Percentiles rank a stretch among this genome's conserved stretches.
Evolutionary conservation across 768 basidiomycete genomes (phyloP).

Genomic region (Daedaleopsis sinensis): DNA sequence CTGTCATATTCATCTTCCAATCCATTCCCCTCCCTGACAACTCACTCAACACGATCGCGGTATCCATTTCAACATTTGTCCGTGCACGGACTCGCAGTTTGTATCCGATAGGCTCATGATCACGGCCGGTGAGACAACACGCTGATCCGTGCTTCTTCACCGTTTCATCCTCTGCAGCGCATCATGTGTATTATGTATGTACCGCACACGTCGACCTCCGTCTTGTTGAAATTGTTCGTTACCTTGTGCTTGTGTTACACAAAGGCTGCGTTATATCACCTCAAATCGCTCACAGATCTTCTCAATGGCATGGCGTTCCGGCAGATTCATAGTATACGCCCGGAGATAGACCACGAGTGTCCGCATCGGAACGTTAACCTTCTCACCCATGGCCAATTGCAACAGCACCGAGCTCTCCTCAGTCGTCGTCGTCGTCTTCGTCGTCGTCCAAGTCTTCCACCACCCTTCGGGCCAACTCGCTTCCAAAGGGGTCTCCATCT

Average conservation of each 20-base stretch:
- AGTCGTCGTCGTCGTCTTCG: slow-evolving; percentile 47
- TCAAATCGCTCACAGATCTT: neutral
- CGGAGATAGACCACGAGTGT: neutral
- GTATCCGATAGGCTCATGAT: neutral
- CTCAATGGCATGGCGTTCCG: neutral
- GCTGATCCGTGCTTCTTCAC: neutral
- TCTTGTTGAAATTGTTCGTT: too few species aligned
- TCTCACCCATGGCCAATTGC: too few species aligned
- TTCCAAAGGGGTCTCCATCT: slow-evolving; percentile 74
- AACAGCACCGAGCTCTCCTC: neutral
- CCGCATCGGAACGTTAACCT: neutral
- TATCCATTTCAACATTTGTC: too few species aligned
- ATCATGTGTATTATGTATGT: neutral
- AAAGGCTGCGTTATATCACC: neutral
- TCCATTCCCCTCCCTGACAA: neutral
- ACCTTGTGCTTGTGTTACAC: neutral
- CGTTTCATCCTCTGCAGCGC: neutral
- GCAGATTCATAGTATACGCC: neutral
- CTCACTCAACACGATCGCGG: neutral
- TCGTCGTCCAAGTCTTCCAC: slow-evolving; percentile 62
- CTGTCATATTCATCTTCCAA: slow-evolving; percentile 13
- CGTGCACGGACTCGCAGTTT: neutral
- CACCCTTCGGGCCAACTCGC: slow-evolving; percentile 41
- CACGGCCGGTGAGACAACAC: neutral
- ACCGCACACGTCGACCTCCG: neutral